A percentile compares a stretch with the other conserved stretches of the same genome.
Conservation (phyloP, 768 basidiomycete genomes). For the Megacollybia marginata region DNA sequence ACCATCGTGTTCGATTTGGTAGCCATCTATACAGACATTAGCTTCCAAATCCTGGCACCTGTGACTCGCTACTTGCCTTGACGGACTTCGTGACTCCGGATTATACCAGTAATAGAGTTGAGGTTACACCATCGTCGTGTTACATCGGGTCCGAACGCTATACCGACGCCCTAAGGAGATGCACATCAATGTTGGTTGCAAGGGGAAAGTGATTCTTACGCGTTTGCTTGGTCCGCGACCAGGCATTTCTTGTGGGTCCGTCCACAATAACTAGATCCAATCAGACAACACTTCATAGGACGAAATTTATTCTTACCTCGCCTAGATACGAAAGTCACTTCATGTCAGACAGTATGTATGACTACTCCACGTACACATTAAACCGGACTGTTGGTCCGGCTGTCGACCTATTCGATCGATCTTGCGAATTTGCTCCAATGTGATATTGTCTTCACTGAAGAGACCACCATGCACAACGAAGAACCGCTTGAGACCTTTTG, state of each 20-base stretch:
- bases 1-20: conserved; percentile 91
- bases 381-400: conserved; percentile 79
- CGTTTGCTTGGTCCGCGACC: conserved; percentile 97
- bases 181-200: conserved; percentile 5
- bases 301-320: conserved; percentile 41
- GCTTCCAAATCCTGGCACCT: not conserved
- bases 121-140: conserved; percentile 83
- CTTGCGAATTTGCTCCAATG: conserved; percentile 85
- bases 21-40: conserved; percentile 56
- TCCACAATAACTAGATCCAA: conserved; percentile 73
- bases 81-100: conserved; percentile 95
- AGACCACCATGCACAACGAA: conserved; percentile 96
- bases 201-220: conserved; percentile 34
- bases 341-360: not conserved
- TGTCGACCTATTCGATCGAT: conserved; percentile 83
- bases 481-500: conserved; percentile 78
- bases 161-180: conserved; percentile 74
- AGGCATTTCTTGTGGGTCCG: conserved; percentile 83
- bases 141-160: conserved; percentile 93
- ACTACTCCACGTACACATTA: conserved; percentile 71
- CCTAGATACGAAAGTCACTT: conserved; percentile 28
- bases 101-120: conserved; percentile 81
- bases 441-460: conserved; percentile 93
- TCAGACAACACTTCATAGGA: conserved; percentile 6
- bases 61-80: conserved; percentile 45